Percentiles rank a stretch among this genome's conserved stretches.
Evolutionary conservation across 2,329 filamentous ascomycete genomes (phyloP).

Genomic region (Venturia aucupariae): DNA sequence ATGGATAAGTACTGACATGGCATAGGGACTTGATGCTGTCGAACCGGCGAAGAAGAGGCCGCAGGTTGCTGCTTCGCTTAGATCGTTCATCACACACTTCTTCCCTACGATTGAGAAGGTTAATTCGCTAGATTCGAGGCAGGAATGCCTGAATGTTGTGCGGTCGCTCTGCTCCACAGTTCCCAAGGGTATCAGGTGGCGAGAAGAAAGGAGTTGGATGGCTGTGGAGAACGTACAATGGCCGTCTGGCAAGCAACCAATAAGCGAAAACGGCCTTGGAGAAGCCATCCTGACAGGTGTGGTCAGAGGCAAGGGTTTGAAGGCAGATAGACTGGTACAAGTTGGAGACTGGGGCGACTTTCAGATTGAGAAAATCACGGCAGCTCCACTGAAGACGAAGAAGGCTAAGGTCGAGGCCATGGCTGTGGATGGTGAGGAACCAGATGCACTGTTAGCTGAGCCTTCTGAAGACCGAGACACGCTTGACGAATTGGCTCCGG

Average conservation of each 20-base stretch:
- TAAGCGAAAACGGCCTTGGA: constrained; percentile 41
- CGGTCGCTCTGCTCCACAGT: constrained; percentile 84
- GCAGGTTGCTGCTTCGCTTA: constrained; percentile 71
- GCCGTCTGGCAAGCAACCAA: constrained; percentile 39
- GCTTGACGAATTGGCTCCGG: constrained; percentile 73
- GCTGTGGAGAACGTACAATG: constrained; percentile 74
- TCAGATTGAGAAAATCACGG: constrained; percentile 80
- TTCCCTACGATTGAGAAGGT: constrained; percentile 88
- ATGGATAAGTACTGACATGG: constrained; percentile 5
- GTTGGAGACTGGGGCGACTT: constrained; percentile 91
- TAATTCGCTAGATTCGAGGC: constrained; percentile 75
- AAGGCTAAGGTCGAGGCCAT: constrained; percentile 55
- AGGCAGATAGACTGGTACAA: constrained; percentile 82
- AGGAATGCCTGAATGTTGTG: constrained; percentile 86
- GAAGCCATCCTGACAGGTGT: constrained; percentile 72
- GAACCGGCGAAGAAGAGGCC: constrained; percentile 70
- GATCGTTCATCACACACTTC: constrained; percentile 89
- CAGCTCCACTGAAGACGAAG: constrained; percentile 56
- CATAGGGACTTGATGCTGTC: constrained; percentile 57
- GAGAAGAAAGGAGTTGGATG: constrained; percentile 94
- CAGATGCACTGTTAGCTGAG: constrained; percentile 52
- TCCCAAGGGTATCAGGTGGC: constrained; percentile 90
- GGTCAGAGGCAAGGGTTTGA: constrained; percentile 75
- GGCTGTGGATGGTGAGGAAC: constrained; percentile 50
- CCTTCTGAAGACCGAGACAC: constrained; percentile 77